phyloP scores from a whole-genome alignment of 2,329 filamentous ascomycete genomes.

The Trichoderma lentiforme region DNA sequence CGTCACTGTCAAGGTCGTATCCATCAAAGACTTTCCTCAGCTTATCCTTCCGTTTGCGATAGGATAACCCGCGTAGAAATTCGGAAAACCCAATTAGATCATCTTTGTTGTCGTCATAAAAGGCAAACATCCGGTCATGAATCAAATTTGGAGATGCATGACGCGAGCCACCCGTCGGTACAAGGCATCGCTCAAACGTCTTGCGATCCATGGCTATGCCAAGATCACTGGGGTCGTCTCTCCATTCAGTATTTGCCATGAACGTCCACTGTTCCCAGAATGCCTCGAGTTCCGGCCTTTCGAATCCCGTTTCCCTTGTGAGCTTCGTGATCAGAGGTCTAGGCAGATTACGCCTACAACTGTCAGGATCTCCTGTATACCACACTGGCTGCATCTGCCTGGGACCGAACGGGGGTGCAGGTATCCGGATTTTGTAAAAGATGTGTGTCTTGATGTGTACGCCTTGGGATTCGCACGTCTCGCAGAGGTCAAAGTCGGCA shows the following conservation, averaged over 20 bases:
- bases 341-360: slow-evolving; percentile 64
- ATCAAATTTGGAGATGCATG: slow-evolving; percentile 82
- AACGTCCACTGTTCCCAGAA: slow-evolving; percentile 97
- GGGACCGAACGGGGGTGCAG: slow-evolving; percentile 78
- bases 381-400: slow-evolving; percentile 77
- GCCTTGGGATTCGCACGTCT: slow-evolving; percentile 79
- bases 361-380: slow-evolving; percentile 83
- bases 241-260: slow-evolving; percentile 82
- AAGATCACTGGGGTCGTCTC: slow-evolving; percentile 73
- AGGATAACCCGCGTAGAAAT: slow-evolving; percentile 79
- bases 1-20: slow-evolving; percentile 87
- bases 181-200: slow-evolving; percentile 88
- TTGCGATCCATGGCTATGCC: slow-evolving; percentile 83
- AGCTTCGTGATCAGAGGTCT: slow-evolving; percentile 65
- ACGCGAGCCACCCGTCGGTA: slow-evolving; percentile 76
- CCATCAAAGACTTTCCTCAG: slow-evolving; percentile 75
- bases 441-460: slow-evolving; percentile 86
- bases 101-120: slow-evolving; percentile 90
- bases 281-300: slow-evolving; percentile 84
- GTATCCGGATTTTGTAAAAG: slow-evolving; percentile 93
- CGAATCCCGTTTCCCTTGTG: slow-evolving; percentile 70
- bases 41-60: slow-evolving; percentile 64
- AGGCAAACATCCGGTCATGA: slow-evolving; percentile 93
- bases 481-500: slow-evolving; percentile 91
- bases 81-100: slow-evolving; percentile 89